Evolutionary conservation across 345 rosid genomes (phyloP).

Genomic region (Eutrema heterophyllum): DNA sequence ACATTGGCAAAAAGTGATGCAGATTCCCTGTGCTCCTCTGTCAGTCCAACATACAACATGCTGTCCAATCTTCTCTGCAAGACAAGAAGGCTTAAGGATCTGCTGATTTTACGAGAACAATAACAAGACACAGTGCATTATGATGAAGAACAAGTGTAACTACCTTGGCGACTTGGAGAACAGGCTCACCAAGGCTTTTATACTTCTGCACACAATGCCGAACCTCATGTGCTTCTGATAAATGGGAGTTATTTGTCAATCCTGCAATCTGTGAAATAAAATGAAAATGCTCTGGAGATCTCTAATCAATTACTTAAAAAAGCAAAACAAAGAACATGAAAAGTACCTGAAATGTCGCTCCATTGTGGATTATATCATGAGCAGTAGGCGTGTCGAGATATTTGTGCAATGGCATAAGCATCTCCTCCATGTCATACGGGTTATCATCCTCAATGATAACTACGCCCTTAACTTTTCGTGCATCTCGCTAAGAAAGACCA

Average conservation of each 20-base stretch:
- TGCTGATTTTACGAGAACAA: constrained; percentile 25
- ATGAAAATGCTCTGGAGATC: constrained; percentile 33
- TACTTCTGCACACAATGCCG: constrained; percentile 78
- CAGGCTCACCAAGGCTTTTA: constrained; percentile 64
- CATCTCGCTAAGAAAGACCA: constrained; percentile 58
- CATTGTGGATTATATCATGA: constrained; percentile 84
- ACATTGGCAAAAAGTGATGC: constrained; percentile 91
- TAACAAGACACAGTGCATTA: neutral
- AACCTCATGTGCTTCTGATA: constrained; percentile 68
- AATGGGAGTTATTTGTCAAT: constrained; percentile 83
- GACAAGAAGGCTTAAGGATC: constrained; percentile 46
- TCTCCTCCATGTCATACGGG: constrained; percentile 74
- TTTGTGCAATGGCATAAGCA: constrained; percentile 76
- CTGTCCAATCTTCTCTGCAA: constrained; percentile 92
- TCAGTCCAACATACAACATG: constrained; percentile 94
- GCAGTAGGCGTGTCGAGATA: constrained; percentile 68
- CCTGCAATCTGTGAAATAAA: constrained; percentile 74
- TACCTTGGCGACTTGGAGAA: constrained; percentile 94
- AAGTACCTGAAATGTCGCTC: constrained; percentile 89
- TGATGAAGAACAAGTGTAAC: constrained; percentile 13
- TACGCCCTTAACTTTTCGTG: constrained; percentile 44
- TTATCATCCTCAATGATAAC: constrained; percentile 38
- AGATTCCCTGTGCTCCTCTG: constrained; percentile 89
- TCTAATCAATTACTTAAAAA: neutral
- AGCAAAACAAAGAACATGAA: constrained; percentile 4